A percentile compares a stretch with the other conserved stretches of the same genome.
Conservation (phyloP, 176 grass and related monocot genomes). For the Zea luxurians region DNA sequence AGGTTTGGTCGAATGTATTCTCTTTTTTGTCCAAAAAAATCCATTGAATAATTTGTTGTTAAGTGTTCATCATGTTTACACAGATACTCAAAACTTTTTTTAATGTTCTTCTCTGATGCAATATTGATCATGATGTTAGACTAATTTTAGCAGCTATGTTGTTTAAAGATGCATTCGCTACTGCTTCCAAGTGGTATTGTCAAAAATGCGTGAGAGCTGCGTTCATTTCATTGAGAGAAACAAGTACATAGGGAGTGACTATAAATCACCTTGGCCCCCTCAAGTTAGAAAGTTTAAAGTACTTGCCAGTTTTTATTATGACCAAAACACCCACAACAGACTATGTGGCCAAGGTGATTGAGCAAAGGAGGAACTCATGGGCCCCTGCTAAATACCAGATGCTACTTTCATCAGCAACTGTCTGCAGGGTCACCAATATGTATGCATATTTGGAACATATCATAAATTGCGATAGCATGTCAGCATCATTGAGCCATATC, state of each 20-base stretch:
- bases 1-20: conserved; percentile 44
- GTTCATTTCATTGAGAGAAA: background rate
- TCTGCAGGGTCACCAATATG: background rate
- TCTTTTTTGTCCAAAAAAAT: background rate
- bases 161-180: conserved; percentile 19
- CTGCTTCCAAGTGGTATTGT: background rate
- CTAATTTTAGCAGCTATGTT: conserved; percentile 28
- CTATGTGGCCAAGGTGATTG: background rate
- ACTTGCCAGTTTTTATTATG: background rate
- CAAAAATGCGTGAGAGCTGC: background rate
- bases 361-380: background rate
- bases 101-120: background rate
- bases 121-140: background rate
- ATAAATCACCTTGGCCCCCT: background rate
- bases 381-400: background rate
- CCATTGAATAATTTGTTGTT: conserved; percentile 12
- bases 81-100: background rate
- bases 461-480: background rate
- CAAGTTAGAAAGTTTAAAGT: background rate
- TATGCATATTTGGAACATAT: conserved; percentile 13
- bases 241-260: background rate
- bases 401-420: background rate
- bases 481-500: background rate
- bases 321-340: background rate
- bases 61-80: background rate